Evolutionary conservation across 129 eudicot genomes (phyloP).

Genomic region (Smallanthus sonchifolius): DNA sequence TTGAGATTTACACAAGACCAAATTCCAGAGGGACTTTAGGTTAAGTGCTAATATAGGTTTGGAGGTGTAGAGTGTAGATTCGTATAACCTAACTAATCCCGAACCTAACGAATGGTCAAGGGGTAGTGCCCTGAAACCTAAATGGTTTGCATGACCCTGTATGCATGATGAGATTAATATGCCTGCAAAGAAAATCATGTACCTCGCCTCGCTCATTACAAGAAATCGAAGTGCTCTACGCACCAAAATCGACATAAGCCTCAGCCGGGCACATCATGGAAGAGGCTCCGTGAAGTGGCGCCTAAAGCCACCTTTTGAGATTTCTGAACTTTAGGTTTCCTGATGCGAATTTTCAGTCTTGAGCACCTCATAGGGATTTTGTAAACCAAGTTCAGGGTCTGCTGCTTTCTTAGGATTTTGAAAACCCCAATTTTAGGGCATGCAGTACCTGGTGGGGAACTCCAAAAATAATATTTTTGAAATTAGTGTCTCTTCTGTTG

Average conservation of each 20-base stretch:
- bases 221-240: background rate
- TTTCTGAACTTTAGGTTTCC: background rate
- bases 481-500: background rate
- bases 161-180: background rate
- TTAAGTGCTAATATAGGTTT: background rate
- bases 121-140: background rate
- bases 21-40: background rate
- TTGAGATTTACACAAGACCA: background rate
- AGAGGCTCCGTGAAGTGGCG: background rate
- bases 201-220: background rate
- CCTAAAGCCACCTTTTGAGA: too few relatives aligned
- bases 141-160: background rate
- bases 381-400: background rate
- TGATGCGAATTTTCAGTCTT: background rate
- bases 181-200: background rate
- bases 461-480: background rate
- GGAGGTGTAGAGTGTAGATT: background rate
- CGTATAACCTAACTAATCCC: background rate
- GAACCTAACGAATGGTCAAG: background rate
- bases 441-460: background rate
- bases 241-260: background rate
- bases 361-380: too few relatives aligned
- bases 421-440: background rate
- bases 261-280: background rate
- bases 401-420: background rate